Evolutionary conservation across 2,329 filamentous ascomycete species (phyloP), one percentile per base, ranked within the genome.

Genomic region (Cordyceps javanica): DNA sequence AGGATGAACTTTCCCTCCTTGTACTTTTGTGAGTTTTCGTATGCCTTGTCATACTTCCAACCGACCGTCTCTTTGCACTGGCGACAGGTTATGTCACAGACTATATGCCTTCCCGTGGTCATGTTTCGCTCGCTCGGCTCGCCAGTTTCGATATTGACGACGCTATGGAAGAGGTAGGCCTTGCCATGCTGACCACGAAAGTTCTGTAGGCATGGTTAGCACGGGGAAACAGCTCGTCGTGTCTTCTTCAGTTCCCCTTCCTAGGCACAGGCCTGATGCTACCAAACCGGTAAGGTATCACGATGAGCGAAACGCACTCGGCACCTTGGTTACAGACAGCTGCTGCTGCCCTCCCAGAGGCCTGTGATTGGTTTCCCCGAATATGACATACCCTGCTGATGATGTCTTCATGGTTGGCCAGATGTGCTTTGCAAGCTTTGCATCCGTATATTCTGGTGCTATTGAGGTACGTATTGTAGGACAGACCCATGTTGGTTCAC

Each of bases 21-120:
- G 76, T 99, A 99, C 76, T 96, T 96, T 81, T 99, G 93, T 62
- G 82, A 87, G 34, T 78, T 74, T 77, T 99, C 94, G 71, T 89
- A 97, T 1, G 94, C 94, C 77, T 95, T 96, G 74, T 99, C 94
- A 72, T 99, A 99, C 73, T 96, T 97, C 94, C 94, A 99, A 36
- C 94, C 94, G 55, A 99, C 94, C 30, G 88, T 89, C 72, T 92
- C 89, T 70, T 88, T 89, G 82, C 94, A 99, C 73, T 96, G 90
- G 59, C 88, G 83, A 77, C 94, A 99, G 59, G 80, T 80, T 67
- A 99, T 97, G 71, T 99, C 94, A 59, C 94, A 87, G 49, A 99
- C 94, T 58, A 97, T 82, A 73, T 99, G 94, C 56, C 90, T 85
- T 55, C 94, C 94, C 1, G 94, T 99, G 14, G 94, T 99, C 94